Evolutionary conservation across 2,329 filamentous ascomycete species (phyloP).

Genomic region (Paraphoma sp.): DNA sequence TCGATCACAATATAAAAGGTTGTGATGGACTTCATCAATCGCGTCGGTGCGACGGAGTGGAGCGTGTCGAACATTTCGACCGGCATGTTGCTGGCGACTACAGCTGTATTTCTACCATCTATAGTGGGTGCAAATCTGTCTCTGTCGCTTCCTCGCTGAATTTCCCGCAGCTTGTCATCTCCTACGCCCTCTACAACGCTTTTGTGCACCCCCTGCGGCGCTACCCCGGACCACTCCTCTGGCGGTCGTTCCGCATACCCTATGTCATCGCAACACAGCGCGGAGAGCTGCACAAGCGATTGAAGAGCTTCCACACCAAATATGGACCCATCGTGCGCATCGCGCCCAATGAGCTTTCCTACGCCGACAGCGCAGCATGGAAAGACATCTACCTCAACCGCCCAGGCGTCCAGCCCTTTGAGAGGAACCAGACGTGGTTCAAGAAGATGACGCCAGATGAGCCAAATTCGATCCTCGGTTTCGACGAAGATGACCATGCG

Average conservation of each 20-base stretch:
- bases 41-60: no score
- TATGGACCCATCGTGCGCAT: conserved; percentile 39
- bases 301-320: conserved; percentile 29
- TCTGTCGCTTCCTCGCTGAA: background rate
- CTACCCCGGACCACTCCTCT: conserved; percentile 38
- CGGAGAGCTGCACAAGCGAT: conserved; percentile 31
- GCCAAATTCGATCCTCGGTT: conserved; percentile 32
- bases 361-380: conserved; percentile 31
- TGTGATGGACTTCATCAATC: no score
- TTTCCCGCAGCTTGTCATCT: conserved; percentile 7
- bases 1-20: no score
- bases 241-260: conserved; percentile 33
- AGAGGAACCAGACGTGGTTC: conserved; percentile 32
- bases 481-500: conserved; percentile 30
- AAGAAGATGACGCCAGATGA: conserved; percentile 33
- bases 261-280: conserved; percentile 34
- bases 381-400: conserved; percentile 38
- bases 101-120: background rate
- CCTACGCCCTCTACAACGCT: conserved; percentile 33
- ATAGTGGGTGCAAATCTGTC: background rate
- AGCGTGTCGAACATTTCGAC: background rate
- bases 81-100: background rate
- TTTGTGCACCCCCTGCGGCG: conserved; percentile 33
- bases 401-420: conserved; percentile 27
- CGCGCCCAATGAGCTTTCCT: conserved; percentile 39